Conservation (phyloP, 306 rosid genomes). For the Fagus crenata region DNA sequence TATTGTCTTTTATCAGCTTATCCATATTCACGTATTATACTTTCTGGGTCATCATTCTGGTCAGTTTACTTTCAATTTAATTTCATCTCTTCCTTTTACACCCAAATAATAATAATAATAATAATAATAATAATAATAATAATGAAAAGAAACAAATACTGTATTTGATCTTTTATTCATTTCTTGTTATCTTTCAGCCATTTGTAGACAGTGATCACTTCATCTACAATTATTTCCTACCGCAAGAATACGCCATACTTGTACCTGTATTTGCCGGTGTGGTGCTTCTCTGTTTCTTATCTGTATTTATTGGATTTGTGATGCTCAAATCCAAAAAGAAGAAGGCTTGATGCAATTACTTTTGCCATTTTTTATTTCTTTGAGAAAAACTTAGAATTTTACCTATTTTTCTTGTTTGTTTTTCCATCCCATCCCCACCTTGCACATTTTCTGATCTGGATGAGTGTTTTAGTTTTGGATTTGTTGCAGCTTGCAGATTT, state of each 20-base stretch:
- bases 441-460: background rate
- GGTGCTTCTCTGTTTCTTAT: slow-evolving; percentile 70
- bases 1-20: slow-evolving; percentile 68
- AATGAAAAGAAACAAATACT: background rate
- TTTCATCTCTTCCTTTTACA: background rate
- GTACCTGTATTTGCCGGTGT: slow-evolving; percentile 77
- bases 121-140: background rate
- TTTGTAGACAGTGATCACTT: slow-evolving; percentile 89
- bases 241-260: slow-evolving; percentile 85
- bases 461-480: background rate
- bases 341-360: slow-evolving; percentile 48
- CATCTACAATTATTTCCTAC: slow-evolving; percentile 76
- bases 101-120: too few species aligned
- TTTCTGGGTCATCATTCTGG: slow-evolving; percentile 95
- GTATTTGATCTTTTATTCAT: slow-evolving; percentile 3
- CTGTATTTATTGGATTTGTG: slow-evolving; percentile 72
- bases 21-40: slow-evolving; percentile 84
- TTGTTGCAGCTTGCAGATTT: background rate
- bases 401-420: background rate
- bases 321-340: slow-evolving; percentile 95
- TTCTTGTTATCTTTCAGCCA: slow-evolving; percentile 65
- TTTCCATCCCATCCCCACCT: background rate
- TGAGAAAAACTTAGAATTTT: background rate
- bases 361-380: background rate
- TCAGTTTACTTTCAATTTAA: slow-evolving; percentile 37